These are phyloP conservation scores for Lactarius indigo DNA, from an alignment of 768 basidiomycete genomes.

Conservation along the genomic window DNA sequence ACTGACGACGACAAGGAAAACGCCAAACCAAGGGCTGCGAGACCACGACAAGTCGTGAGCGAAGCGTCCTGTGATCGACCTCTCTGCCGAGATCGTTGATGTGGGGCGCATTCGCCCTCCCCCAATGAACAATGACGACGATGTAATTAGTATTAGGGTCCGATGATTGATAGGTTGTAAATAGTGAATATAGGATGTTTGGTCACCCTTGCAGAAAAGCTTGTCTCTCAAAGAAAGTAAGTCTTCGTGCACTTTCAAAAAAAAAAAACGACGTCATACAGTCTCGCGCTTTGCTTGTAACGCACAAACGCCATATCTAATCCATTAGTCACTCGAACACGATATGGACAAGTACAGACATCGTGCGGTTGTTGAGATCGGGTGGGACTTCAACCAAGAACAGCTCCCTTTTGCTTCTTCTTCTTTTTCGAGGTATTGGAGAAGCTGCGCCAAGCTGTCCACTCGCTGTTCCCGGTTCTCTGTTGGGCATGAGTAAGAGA, in stretches of 20 bases:
- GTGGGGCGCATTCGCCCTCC: not conserved
- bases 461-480: constrained; percentile 79
- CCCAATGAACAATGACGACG: constrained; percentile 6
- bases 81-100: constrained; percentile 42
- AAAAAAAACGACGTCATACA: not conserved
- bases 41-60: constrained; percentile 28
- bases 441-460: constrained; percentile 79
- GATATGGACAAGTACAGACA: constrained; percentile 20
- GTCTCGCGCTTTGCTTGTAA: not conserved
- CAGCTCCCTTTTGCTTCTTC: constrained; percentile 65
- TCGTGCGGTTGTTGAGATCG: not conserved
- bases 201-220: not conserved
- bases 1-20: constrained; percentile 67
- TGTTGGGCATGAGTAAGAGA: constrained; percentile 31
- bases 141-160: constrained; percentile 23
- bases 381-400: constrained; percentile 51
- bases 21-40: constrained; percentile 48
- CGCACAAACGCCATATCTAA: constrained; percentile 8
- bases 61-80: constrained; percentile 47
- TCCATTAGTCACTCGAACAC: constrained; percentile 16
- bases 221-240: not conserved
- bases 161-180: constrained; percentile 8
- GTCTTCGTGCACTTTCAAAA: not conserved
- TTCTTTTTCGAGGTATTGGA: constrained; percentile 70
- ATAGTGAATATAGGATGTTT: not conserved